Evolutionary conservation across 2,329 filamentous ascomycete genomes (phyloP), one percentile per base, ranked within the genome.

Genomic region (Elsinoe fawcettii): DNA sequence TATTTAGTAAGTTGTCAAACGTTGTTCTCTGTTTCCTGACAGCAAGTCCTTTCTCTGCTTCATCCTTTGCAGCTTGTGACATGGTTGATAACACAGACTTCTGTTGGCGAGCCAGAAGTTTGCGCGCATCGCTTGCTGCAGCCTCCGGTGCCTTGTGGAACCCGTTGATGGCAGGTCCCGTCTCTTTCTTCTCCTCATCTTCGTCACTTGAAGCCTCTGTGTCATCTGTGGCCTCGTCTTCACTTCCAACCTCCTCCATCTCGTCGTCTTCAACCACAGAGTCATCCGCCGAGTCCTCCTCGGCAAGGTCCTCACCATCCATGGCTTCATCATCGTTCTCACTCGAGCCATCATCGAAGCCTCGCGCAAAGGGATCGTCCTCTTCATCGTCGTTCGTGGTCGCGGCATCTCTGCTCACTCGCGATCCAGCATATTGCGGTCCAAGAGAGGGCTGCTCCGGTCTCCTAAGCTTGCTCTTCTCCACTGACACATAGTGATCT

Each of bases 1-100:
- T 81, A 72, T 96, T 95, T 30, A 99, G 80, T 0, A 97, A 81
- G 0, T 88, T 83, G 64, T 97, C 92, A 66, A 96, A 99, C 0
- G 86, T 83, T 60, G 85, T 86, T 54, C 90, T 84, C 73, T 99
- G 93, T 58, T 84, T 78, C 65, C 90, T 92, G 36, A 99, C 88
- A 0, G 92, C 92, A 56, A 81, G 74, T 11, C 93, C 93, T 71
- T 97, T 97, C 41, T 85, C 82, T 3, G 87, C 83, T 68, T 97
- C 93, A 55, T 83, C 83, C 66, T 86, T 84, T 55, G 84, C 84
- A 1, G 86, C 85, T 66, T 85, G 77, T 1, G 81, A 80, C 39
- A 87, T 75, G 7, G 82, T 83, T 16, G 82, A 79, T 5, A 85
- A 77, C 36, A 89, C 79, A 2, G 75, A 79, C 66, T 85, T 85